phyloP scores from a whole-genome alignment of 106 monocot species.

The Alisma plantagoaquatica region DNA sequence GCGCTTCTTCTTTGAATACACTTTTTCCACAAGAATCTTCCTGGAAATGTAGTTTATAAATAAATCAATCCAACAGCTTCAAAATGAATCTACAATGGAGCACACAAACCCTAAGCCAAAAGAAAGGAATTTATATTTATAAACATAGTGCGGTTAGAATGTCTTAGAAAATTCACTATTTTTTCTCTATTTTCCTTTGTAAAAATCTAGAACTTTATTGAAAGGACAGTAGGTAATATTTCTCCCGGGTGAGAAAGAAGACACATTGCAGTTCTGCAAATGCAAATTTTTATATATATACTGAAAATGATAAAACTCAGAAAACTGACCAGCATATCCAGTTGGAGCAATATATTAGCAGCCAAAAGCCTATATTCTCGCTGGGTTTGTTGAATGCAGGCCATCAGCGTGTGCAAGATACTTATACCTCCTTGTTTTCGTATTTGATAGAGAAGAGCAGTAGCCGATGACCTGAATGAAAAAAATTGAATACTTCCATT shows the following conservation, averaged over 20 bases:
- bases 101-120: no score
- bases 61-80: no score
- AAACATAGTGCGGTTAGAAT: no score
- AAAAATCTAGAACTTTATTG: no score
- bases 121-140: no score
- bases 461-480: constrained; percentile 66
- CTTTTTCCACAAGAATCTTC: constrained; percentile 44
- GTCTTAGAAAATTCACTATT: no score
- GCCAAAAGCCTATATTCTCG: constrained; percentile 73
- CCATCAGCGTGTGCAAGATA: constrained; percentile 54
- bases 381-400: constrained; percentile 47
- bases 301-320: background rate
- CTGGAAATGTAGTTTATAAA: constrained; percentile 34
- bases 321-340: constrained; percentile 70
- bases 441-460: constrained; percentile 59
- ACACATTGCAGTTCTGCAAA: no score
- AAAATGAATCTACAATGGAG: no score
- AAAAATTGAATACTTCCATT: constrained; percentile 1
- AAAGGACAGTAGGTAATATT: no score
- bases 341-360: constrained; percentile 83
- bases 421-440: constrained; percentile 40
- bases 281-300: no score
- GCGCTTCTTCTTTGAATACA: constrained; percentile 70
- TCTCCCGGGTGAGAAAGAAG: no score
- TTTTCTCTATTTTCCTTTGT: no score